Conservation (phyloP, 2,329 filamentous ascomycete genomes). For the Hymenotorrendiella dingleyae region DNA sequence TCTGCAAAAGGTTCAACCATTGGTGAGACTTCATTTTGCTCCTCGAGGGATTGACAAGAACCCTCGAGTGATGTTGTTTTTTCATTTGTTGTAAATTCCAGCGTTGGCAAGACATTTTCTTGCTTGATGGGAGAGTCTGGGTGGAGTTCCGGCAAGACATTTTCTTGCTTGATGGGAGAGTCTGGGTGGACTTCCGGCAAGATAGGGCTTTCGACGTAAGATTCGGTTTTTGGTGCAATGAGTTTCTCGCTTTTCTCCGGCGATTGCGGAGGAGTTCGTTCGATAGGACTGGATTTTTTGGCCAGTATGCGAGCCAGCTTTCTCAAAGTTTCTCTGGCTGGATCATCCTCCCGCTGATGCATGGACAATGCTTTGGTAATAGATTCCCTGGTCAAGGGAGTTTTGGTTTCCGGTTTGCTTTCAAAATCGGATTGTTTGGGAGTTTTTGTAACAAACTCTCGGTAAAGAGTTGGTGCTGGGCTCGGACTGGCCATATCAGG, state of each 20-base stretch:
- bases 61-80: not conserved
- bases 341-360: slow-evolving; percentile 23
- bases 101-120: not conserved
- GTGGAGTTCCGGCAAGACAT: not conserved
- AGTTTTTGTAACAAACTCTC: not conserved
- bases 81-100: not conserved
- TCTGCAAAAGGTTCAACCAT: not conserved
- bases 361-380: slow-evolving; percentile 23
- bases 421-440: not conserved
- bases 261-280: not conserved
- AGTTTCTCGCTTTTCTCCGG: not conserved
- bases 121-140: not conserved
- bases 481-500: too few species aligned
- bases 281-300: not conserved
- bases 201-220: slow-evolving; percentile 28
- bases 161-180: slow-evolving; percentile 29
- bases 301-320: slow-evolving; percentile 13
- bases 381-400: slow-evolving; percentile 24
- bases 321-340: slow-evolving; percentile 19
- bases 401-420: slow-evolving; percentile 13
- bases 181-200: slow-evolving; percentile 31
- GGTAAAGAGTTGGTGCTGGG: too few species aligned
- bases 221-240: slow-evolving; percentile 14
- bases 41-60: too few species aligned
- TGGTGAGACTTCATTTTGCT: not conserved